A percentile compares a stretch with the other conserved stretches of the same genome.
These are phyloP conservation scores for Cercospora sesami DNA, from an alignment of 2,329 filamentous ascomycete species.

Conservation along the genomic window DNA sequence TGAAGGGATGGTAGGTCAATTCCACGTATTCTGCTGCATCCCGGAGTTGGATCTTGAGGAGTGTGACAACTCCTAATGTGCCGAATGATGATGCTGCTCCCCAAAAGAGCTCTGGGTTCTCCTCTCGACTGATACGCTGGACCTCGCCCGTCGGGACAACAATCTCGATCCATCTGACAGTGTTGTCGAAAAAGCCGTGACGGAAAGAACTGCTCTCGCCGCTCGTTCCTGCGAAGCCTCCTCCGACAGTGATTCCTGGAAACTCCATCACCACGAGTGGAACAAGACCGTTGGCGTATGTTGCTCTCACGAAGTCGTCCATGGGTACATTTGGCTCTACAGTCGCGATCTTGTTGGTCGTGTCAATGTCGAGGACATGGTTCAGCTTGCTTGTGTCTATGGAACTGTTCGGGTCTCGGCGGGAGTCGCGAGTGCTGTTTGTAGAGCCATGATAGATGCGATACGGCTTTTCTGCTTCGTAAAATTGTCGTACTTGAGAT, in stretches of 20 bases:
- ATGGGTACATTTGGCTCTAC: slow-evolving; percentile 71
- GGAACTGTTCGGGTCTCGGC: slow-evolving; percentile 42
- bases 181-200: slow-evolving; percentile 66
- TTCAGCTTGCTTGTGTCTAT: slow-evolving; percentile 54
- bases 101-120: slow-evolving; percentile 62
- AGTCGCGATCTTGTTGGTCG: slow-evolving; percentile 46
- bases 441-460: slow-evolving; percentile 59
- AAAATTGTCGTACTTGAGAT: slow-evolving; percentile 40
- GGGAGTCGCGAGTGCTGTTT: slow-evolving; percentile 48
- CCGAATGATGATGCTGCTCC: slow-evolving; percentile 67
- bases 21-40: slow-evolving; percentile 52
- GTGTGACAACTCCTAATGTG: slow-evolving; percentile 65
- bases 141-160: slow-evolving; percentile 60
- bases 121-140: slow-evolving; percentile 43
- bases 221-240: slow-evolving; percentile 65
- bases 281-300: slow-evolving; percentile 56
- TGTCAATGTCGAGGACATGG: slow-evolving; percentile 49
- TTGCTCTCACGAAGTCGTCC: slow-evolving; percentile 62
- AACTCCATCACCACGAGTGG: slow-evolving; percentile 71
- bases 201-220: slow-evolving; percentile 68
- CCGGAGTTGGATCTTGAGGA: slow-evolving; percentile 53
- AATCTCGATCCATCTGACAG: slow-evolving; percentile 63
- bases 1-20: slow-evolving; percentile 49
- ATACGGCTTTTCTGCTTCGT: slow-evolving; percentile 49
- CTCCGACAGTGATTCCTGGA: slow-evolving; percentile 65